Base-by-base conservation (phyloP, 192 early-diverging fungal species). In the Backusella sp. region DNA sequence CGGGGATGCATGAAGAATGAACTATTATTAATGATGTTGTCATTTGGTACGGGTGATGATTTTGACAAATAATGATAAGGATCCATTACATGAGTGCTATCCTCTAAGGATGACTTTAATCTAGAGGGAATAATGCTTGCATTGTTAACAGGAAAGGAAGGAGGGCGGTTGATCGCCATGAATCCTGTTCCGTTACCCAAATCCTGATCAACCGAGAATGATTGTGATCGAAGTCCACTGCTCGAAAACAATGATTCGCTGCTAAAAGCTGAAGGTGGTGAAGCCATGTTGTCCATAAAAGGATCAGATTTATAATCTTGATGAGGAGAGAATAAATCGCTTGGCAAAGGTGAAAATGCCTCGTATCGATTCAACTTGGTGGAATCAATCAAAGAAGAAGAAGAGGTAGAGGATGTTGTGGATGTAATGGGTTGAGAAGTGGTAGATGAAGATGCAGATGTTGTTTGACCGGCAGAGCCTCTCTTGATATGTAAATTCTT, bases 401-500 rank as follows among this genome's bases (percentile, higher is more conserved):
- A 32, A 30, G 59, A 62, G 7, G 68, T 19, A 11, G 66, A 28
- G 9, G 56, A 59, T 59, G 21, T 26, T 26, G 56, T 59, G 23
- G 56, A 59, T 59, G 23, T 59, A 12, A 59, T 59, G 2, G 56
- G 21, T 59, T 59, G 56, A 59, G 23, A 23, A 26, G 56, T 62
- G 5, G 78, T 34, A 34, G 69, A 62, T 30, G 75, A 41, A 23
- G 75, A 70, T 3, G 68, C 65, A 15, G 75, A 71, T 37, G 73
- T 66, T 23, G 73, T 53, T 65, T 79, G 73, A n/a, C 32, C 28
- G 39, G 73, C 52, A 15, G 78, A 78, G 7, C 93, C 94, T 67
- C 96, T 90, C 75, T 93, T 94, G 70, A 94, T 96, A 83, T 96
- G 95, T 73, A 99, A 87, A 80, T 99, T 98, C 87, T 98, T 98